phyloP scores from a whole-genome alignment of 768 basidiomycete species.

The Termitomyces sp. region DNA sequence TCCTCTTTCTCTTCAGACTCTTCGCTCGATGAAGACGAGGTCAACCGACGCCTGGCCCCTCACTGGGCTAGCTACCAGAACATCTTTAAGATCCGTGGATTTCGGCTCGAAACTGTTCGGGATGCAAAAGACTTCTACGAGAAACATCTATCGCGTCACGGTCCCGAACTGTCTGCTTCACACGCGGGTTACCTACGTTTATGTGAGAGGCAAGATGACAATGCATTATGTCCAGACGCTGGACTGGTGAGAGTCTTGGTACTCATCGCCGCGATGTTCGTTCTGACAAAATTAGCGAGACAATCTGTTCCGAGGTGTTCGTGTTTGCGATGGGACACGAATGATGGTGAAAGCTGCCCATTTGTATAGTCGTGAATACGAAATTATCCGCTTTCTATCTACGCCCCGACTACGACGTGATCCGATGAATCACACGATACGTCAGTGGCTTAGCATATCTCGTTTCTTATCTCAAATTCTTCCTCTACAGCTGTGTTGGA shows the following conservation, averaged over 20 bases:
- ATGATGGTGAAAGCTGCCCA: conserved; percentile 69
- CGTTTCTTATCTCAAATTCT: conserved; percentile 3
- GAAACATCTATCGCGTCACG: conserved; percentile 10
- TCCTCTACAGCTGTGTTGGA: conserved; percentile 52
- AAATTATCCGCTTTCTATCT: conserved; percentile 50
- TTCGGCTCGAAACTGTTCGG: conserved; percentile 60
- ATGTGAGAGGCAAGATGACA: conserved; percentile 36
- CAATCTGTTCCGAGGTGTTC: conserved; percentile 64
- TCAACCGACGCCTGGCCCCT: conserved; percentile 54
- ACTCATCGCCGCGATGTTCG: conserved; percentile 4
- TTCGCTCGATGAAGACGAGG: conserved; percentile 52
- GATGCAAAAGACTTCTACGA: conserved; percentile 60
- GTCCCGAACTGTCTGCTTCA: conserved; percentile 3
- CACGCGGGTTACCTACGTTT: conserved; percentile 27
- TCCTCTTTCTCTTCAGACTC: conserved; percentile 43
- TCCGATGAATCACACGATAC: conserved; percentile 73
- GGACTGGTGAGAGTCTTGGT: conserved; percentile 49
- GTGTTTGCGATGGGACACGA: conserved; percentile 41
- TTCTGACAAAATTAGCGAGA: conserved; percentile 44
- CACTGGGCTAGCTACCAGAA: conserved; percentile 53
- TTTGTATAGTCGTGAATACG: conserved; percentile 54
- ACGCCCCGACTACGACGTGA: conserved; percentile 45
- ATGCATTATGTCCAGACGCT: conserved; percentile 62
- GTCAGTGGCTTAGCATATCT: conserved; percentile 34
- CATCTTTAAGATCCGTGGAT: conserved; percentile 44